phyloP scores from a whole-genome alignment of 2,329 filamentous ascomycete genomes.

The Coleophoma crateriformis region DNA sequence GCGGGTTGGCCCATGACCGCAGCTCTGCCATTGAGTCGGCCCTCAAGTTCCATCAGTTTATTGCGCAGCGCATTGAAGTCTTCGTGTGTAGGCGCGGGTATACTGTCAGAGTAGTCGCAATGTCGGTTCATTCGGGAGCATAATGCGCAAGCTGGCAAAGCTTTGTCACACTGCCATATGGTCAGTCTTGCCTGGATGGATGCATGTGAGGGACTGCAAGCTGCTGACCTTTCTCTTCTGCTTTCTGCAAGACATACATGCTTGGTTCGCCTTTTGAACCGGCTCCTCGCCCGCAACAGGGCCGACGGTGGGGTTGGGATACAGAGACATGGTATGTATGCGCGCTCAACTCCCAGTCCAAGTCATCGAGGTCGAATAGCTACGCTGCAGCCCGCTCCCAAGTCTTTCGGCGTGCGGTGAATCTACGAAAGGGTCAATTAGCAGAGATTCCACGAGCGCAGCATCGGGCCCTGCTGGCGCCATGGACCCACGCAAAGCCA shows the following conservation, averaged over 20 bases:
- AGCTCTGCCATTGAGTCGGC: conserved; percentile 23
- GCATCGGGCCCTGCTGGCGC: too few relatives aligned
- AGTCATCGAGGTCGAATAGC: too few relatives aligned
- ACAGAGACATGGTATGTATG: conserved; percentile 9
- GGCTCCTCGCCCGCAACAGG: conserved; percentile 5
- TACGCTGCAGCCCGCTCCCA: too few relatives aligned
- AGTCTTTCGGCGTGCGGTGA: too few relatives aligned
- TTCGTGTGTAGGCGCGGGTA: conserved; percentile 30
- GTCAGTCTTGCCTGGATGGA: too few relatives aligned
- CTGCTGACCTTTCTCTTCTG: conserved; percentile 37
- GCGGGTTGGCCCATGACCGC: conserved; percentile 11
- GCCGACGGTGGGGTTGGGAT: conserved; percentile 2
- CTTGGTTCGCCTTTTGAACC: conserved; percentile 30
- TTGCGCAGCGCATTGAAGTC: conserved; percentile 32
- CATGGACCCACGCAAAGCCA: too few relatives aligned
- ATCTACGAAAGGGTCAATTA: too few relatives aligned
- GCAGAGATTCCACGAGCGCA: too few relatives aligned
- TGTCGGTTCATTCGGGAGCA: conserved; percentile 35
- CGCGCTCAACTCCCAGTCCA: too few relatives aligned
- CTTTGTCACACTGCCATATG: conserved; percentile 37
- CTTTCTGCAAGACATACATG: conserved; percentile 37
- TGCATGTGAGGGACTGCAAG: too few relatives aligned
- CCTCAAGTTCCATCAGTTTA: conserved; percentile 33
- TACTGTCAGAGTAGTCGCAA: conserved; percentile 35
- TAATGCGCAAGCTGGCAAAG: conserved; percentile 39